Conservation (phyloP, 1,284 basidiomycete genomes). For the Neonothopanus nambi region DNA sequence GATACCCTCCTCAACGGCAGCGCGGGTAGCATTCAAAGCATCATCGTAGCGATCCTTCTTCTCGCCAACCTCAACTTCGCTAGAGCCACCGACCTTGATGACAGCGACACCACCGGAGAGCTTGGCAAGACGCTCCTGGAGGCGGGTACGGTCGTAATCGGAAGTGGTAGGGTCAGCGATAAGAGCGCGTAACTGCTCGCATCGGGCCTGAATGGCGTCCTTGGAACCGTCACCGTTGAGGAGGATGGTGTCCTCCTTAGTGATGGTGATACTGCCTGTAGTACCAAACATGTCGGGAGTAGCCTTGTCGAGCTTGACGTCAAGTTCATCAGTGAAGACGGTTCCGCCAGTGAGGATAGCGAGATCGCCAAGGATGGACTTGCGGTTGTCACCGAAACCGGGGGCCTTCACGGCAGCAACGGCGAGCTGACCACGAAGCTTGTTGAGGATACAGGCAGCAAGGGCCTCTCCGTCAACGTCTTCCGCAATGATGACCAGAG, state of each 20-base stretch:
- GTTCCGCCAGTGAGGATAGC: slow-evolving; percentile 97
- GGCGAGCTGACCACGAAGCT: slow-evolving; percentile 94
- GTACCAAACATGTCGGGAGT: slow-evolving; percentile 90
- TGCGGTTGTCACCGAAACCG: slow-evolving; percentile 99
- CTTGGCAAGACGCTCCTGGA: slow-evolving; percentile 97
- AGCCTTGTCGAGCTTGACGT: slow-evolving; percentile 95
- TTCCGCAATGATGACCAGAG: slow-evolving; percentile 95
- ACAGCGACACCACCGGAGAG: slow-evolving; percentile 95
- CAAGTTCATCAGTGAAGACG: slow-evolving; percentile 97
- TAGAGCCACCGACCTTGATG: slow-evolving; percentile 94
- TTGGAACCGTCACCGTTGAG: slow-evolving; percentile 93
- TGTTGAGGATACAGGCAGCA: slow-evolving; percentile 97
- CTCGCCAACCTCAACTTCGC: slow-evolving; percentile 97
- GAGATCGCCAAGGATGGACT: slow-evolving; percentile 95
- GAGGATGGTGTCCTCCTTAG: slow-evolving; percentile 98
- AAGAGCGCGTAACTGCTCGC: slow-evolving; percentile 92
- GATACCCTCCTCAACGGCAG: slow-evolving; percentile 98
- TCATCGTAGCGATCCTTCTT: slow-evolving; percentile 99
- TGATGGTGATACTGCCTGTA: slow-evolving; percentile 91
- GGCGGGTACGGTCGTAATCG: slow-evolving; percentile 94
- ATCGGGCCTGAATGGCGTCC: slow-evolving; percentile 83
- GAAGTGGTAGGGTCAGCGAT: slow-evolving; percentile 84
- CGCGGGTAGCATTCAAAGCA: slow-evolving; percentile 95
- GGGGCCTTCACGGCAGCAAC: slow-evolving; percentile 96
- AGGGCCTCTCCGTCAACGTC: slow-evolving; percentile 98